These are phyloP conservation scores for Dipteronia dyeriana DNA, from an alignment of 345 rosid genomes.

Conservation along the genomic window DNA sequence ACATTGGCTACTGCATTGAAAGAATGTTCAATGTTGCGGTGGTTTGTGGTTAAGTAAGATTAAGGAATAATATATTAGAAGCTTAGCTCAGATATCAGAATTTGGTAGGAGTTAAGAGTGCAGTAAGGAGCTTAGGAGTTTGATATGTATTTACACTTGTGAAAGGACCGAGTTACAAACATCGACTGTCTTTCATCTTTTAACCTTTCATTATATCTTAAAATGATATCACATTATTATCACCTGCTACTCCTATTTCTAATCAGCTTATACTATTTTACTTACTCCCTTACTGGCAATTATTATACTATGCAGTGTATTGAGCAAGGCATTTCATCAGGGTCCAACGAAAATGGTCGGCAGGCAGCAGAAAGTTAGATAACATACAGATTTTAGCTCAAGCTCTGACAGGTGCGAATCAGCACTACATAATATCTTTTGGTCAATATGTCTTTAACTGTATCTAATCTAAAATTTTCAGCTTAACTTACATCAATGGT, in stretches of 20 bases:
- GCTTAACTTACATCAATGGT: background rate
- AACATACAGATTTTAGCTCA: conserved; percentile 18
- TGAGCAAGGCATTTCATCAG: conserved; percentile 74
- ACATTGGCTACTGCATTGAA: background rate
- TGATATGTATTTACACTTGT: background rate
- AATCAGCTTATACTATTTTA: background rate
- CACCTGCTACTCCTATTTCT: conserved; percentile 10
- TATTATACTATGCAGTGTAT: conserved; percentile 57
- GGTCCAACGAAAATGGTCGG: conserved; percentile 31
- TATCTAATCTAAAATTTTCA: background rate
- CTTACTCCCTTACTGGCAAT: conserved; percentile 11
- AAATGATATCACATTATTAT: background rate
- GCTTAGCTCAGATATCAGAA: background rate
- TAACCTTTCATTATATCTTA: background rate
- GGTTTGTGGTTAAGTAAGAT: background rate
- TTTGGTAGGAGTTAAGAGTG: background rate
- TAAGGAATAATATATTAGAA: background rate
- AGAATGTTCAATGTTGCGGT: background rate
- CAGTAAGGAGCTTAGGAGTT: background rate
- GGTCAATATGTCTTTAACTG: background rate
- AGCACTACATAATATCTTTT: background rate
- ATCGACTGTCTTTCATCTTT: background rate
- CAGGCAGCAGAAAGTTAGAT: conserved; percentile 32
- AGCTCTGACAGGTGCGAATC: conserved; percentile 30
- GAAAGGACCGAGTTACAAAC: no score